Evolutionary conservation across 805 yeast genomes (phyloP).

Genomic region (Wickerhamomyces pijperi): DNA sequence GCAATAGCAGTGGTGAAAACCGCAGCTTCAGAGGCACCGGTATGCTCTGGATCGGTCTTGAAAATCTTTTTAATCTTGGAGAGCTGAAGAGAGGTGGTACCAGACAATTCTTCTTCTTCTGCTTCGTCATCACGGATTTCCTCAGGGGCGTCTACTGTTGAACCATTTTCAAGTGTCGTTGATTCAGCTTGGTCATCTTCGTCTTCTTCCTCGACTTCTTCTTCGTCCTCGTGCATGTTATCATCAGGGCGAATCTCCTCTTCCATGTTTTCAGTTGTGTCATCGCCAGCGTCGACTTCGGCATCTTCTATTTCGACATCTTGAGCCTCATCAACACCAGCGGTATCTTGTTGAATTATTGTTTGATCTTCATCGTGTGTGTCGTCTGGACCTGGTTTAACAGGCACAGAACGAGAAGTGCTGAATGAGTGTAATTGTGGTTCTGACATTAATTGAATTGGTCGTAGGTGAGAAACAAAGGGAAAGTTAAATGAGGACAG

Average conservation of each 20-base stretch:
- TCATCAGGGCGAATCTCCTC: slow-evolving; percentile 2
- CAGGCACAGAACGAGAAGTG: neutral
- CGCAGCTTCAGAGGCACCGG: slow-evolving; percentile 56
- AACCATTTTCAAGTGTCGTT: too few species aligned
- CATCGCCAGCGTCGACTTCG: neutral
- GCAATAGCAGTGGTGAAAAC: slow-evolving; percentile 72
- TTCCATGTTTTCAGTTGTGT: neutral
- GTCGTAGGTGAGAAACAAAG: too few species aligned
- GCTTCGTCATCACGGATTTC: slow-evolving; percentile 12
- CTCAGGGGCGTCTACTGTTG: slow-evolving; percentile 3
- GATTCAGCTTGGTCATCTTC: slow-evolving; percentile 3
- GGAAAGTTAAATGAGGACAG: too few species aligned
- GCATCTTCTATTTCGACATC: slow-evolving; percentile 6
- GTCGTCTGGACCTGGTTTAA: neutral
- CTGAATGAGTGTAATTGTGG: neutral
- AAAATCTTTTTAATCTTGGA: slow-evolving; percentile 61
- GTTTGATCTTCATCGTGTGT: slow-evolving; percentile 1
- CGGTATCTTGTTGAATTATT: neutral
- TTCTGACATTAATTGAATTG: neutral
- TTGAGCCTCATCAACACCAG: slow-evolving; percentile 3
- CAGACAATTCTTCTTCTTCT: slow-evolving; percentile 20
- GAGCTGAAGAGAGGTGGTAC: slow-evolving; percentile 40
- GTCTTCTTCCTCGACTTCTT: neutral
- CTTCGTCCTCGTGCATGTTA: slow-evolving; percentile 1
- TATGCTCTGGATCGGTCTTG: slow-evolving; percentile 66